Evolutionary conservation across 345 rosid species (phyloP).

Genomic region (Microthlaspi erraticum): DNA sequence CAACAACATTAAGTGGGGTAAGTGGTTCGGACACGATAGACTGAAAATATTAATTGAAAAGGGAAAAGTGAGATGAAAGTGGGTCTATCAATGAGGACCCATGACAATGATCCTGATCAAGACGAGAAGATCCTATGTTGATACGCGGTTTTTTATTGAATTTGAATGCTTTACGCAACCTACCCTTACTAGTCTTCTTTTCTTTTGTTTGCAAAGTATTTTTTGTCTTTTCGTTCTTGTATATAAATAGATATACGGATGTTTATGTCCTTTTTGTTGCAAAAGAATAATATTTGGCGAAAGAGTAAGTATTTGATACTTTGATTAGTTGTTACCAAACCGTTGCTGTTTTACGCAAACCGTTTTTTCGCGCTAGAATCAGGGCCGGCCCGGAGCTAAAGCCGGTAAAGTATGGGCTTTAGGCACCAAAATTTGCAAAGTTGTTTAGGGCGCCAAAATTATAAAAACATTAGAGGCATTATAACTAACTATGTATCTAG

Average conservation of each 20-base stretch:
- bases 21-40: conserved; percentile 23
- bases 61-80: conserved; percentile 30
- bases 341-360: background rate
- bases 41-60: conserved; percentile 26
- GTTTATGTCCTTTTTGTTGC: background rate
- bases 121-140: conserved; percentile 42
- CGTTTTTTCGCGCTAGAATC: too few species aligned
- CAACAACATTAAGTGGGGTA: conserved; percentile 34
- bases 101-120: conserved; percentile 34
- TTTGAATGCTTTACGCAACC: conserved; percentile 39
- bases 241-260: background rate
- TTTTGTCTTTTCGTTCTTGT: background rate
- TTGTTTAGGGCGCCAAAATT: too few species aligned
- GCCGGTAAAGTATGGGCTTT: too few species aligned
- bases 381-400: too few species aligned
- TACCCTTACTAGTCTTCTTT: conserved; percentile 11
- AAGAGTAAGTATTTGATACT: background rate
- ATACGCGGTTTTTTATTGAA: conserved; percentile 28
- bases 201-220: background rate
- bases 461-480: too few species aligned
- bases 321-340: background rate
- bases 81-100: conserved; percentile 37
- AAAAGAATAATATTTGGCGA: background rate
- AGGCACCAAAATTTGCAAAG: too few species aligned
- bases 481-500: too few species aligned